These are phyloP conservation scores for Sarocladium kiliense DNA, from an alignment of 2,329 filamentous ascomycete genomes.

Conservation along the genomic window DNA sequence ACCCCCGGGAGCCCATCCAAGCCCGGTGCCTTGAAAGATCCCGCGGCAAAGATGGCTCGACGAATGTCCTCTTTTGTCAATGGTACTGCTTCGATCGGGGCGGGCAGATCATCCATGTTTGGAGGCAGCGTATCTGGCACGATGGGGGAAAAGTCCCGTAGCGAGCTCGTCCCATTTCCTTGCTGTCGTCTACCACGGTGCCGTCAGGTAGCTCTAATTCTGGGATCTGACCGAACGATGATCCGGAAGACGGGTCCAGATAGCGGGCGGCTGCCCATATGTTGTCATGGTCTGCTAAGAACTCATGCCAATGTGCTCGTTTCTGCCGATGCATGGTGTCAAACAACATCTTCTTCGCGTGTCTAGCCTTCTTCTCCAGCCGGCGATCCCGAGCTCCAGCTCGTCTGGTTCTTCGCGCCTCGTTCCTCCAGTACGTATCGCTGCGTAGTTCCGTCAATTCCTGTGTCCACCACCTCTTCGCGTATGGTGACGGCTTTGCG, in stretches of 20 bases:
- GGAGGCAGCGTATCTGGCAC: background rate
- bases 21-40: background rate
- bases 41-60: background rate
- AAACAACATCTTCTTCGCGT: background rate
- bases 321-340: background rate
- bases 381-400: background rate
- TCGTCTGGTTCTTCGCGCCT: too few species aligned
- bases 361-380: background rate
- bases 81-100: too few species aligned
- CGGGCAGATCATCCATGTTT: background rate
- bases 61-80: background rate
- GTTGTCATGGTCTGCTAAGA: background rate
- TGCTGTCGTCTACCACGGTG: background rate
- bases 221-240: background rate
- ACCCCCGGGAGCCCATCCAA: background rate
- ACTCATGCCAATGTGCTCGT: background rate
- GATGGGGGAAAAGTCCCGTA: too few species aligned
- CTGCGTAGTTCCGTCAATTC: too few species aligned
- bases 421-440: background rate
- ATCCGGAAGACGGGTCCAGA: background rate
- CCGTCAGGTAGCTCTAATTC: background rate
- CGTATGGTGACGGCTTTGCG: too few species aligned
- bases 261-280: background rate
- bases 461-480: too few species aligned
- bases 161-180: background rate